Conservation (phyloP, 2,329 filamentous ascomycete genomes). For the Penicillium sp. region DNA sequence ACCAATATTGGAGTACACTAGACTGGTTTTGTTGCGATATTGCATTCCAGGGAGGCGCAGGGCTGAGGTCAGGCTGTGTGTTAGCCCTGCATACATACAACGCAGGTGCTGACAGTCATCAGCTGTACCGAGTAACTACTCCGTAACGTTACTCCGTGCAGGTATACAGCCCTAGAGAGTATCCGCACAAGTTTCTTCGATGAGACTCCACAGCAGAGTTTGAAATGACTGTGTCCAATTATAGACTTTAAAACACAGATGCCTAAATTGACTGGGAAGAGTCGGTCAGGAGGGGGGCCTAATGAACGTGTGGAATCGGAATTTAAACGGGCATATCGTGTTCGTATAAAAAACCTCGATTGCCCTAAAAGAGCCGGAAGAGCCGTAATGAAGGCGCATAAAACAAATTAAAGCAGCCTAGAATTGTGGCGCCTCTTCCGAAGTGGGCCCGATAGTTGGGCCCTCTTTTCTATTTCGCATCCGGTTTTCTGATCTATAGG, state of each 20-base stretch:
- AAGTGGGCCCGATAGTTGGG: conserved; percentile 10
- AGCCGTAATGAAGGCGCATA: neutral
- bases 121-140: too few species aligned
- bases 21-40: neutral
- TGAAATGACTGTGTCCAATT: neutral
- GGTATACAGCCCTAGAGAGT: too few species aligned
- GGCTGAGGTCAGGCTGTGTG: neutral
- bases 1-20: neutral
- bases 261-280: conserved; percentile 32
- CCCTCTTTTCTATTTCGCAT: neutral
- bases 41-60: neutral
- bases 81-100: neutral
- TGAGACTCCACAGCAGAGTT: too few species aligned
- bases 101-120: neutral
- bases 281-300: too few species aligned
- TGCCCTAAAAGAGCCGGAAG: neutral
- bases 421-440: neutral
- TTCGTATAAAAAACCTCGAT: neutral
- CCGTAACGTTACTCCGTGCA: too few species aligned
- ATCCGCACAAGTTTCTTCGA: too few species aligned
- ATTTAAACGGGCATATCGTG: neutral
- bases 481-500: too few species aligned
- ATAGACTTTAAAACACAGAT: conserved; percentile 9
- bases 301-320: neutral
- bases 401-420: neutral